phyloP scores from a whole-genome alignment of 352 stramenopile genomes.

The Pythium aphanidermatum region DNA sequence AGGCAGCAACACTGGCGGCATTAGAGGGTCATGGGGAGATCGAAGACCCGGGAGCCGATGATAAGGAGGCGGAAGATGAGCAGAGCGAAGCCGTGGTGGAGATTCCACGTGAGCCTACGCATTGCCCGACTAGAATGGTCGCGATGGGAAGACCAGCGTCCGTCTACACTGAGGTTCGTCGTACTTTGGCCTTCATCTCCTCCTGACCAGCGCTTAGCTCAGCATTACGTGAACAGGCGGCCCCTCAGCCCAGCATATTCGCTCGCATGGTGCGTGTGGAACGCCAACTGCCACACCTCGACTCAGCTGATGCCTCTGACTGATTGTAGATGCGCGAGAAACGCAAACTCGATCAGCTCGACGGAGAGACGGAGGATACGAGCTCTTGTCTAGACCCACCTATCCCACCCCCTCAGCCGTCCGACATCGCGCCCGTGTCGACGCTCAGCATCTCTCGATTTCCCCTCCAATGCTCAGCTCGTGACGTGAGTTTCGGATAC shows the following conservation, averaged over 20 bases:
- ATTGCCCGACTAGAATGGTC: no score
- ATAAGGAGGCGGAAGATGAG: no score
- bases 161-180: no score
- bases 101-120: no score
- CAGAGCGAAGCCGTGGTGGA: no score
- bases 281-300: background rate
- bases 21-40: no score
- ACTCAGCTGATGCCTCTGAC: background rate
- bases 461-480: constrained; percentile 14
- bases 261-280: constrained; percentile 12
- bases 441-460: constrained; percentile 6
- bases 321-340: constrained; percentile 7
- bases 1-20: background rate
- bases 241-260: constrained; percentile 11
- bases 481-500: constrained; percentile 12
- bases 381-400: background rate
- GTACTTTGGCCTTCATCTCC: no score
- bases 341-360: constrained; percentile 19
- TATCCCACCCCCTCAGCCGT: background rate
- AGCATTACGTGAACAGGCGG: constrained; percentile 3
- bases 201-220: background rate
- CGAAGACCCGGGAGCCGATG: no score
- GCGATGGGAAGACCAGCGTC: no score
- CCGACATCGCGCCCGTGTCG: background rate
- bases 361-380: constrained; percentile 2